Evolutionary conservation across 1,284 basidiomycete species (phyloP), one percentile per base, ranked within the genome.

Genomic region (Ganoderma multipileum): DNA sequence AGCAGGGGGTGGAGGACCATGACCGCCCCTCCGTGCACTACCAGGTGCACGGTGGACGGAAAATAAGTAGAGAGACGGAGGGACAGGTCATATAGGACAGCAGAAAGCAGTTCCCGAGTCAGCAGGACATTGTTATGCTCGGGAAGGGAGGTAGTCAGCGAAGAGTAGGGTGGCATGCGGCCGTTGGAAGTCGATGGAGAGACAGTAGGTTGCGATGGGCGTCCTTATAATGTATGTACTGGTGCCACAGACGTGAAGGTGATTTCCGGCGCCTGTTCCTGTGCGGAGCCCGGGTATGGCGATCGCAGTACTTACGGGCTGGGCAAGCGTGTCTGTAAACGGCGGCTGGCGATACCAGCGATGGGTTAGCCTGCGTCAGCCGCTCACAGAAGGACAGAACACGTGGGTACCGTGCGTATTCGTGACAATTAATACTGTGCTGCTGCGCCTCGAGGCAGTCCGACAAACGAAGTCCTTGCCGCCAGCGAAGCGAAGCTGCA

Each of bases 11-110:
- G 89, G 2, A 91, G 82, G 33, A 91, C 83, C 87, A 91, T 90
- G 66, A 88, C 87, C 0, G 87, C 89, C 1, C 90, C 90, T 38
- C 90, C 90, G 70, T 91, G 90, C 0, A 90, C 81, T 63, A 91
- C 86, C 26, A 91, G 82, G 14, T 85, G 83, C 2, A 91, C 82
- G 33, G 82, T 83, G 18, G 74, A 74, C 33, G 82, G 79, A 74
- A 90, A 90, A 9, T 74, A 75, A 2, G 73, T 70, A 14, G 80
- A 75, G 0, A 87, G 78, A 16, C 83, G 81, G 0, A 77, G 76
- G 3, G 89, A 86, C 67, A 91, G 83, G 74, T 86, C 80, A 44
- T 81, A 75, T n/a, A 91, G 84, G 39, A 87, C 79, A 0, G 73
- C 65, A 20, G 80, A 57, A 64, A 91, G 85, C 65, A 78, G 76